A percentile compares a stretch with the other conserved stretches of the same genome.
These are phyloP conservation scores for Fraxinus nigra DNA, from an alignment of 305 asterid genomes.

Conservation along the genomic window DNA sequence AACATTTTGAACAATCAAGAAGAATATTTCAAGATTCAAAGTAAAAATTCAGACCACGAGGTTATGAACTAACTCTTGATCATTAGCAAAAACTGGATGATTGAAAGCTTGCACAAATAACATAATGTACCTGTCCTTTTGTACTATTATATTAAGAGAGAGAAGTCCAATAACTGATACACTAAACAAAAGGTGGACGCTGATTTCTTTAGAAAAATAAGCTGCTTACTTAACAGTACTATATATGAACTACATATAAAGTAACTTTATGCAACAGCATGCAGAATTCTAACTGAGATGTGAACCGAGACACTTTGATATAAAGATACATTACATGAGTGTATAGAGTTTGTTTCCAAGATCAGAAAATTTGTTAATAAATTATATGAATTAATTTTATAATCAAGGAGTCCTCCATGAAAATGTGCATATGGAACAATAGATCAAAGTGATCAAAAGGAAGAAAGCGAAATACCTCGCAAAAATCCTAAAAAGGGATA, in stretches of 20 bases:
- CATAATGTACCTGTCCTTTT: background rate
- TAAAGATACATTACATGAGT: background rate
- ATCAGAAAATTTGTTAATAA: background rate
- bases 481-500: background rate
- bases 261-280: background rate
- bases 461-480: conserved; percentile 4
- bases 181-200: background rate
- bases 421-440: background rate
- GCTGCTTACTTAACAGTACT: conserved; percentile 2
- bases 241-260: background rate
- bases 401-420: background rate
- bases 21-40: background rate
- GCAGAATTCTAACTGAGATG: background rate
- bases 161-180: background rate
- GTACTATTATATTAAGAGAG: background rate
- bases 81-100: background rate
- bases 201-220: background rate
- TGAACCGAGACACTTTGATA: background rate
- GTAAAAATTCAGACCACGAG: background rate
- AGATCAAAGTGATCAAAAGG: background rate
- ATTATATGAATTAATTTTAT: background rate
- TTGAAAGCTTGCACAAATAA: conserved; percentile 12
- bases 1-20: background rate
- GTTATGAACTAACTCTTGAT: background rate
- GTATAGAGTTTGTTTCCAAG: background rate